These are phyloP conservation scores for Blastobotrys attinorum DNA, from an alignment of 805 yeast genomes.

Conservation along the genomic window DNA sequence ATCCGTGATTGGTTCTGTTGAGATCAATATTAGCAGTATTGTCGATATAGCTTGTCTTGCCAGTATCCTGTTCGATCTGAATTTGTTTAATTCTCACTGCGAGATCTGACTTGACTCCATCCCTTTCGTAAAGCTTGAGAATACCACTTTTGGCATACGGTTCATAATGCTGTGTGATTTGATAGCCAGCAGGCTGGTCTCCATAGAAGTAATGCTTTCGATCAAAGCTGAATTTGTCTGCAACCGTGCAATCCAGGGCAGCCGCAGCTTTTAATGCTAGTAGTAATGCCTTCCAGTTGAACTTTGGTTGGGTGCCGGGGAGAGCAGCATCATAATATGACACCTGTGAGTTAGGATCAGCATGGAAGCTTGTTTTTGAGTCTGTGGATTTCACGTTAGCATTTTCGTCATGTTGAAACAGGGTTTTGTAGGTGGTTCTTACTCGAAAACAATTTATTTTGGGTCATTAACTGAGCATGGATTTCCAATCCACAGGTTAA, in stretches of 20 bases:
- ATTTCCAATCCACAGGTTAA: constrained; percentile 87
- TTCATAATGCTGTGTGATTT: constrained; percentile 79
- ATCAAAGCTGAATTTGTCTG: constrained; percentile 61
- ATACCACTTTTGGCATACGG: constrained; percentile 72
- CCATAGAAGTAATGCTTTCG: constrained; percentile 94
- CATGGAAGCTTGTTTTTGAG: constrained; percentile 29
- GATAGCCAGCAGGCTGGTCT: constrained; percentile 95
- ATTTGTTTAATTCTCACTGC: constrained; percentile 63
- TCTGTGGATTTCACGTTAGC: constrained; percentile 26
- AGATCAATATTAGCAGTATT: constrained; percentile 52
- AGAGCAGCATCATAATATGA: constrained; percentile 77
- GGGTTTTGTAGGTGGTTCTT: constrained; percentile 4
- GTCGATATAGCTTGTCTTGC: constrained; percentile 55
- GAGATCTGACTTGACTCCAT: constrained; percentile 39
- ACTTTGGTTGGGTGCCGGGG: constrained; percentile 86
- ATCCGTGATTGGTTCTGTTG: constrained; percentile 78
- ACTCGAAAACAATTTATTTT: constrained; percentile 65
- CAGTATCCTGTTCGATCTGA: constrained; percentile 94
- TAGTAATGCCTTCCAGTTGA: constrained; percentile 67
- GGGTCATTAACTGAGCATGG: constrained; percentile 79
- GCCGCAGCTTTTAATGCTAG: constrained; percentile 67
- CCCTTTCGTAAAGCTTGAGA: constrained; percentile 43
- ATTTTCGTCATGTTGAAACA: background rate
- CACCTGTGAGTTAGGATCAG: constrained; percentile 57
- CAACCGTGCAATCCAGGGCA: constrained; percentile 56